These are phyloP conservation scores for Thalia dealbata DNA, from an alignment of 176 grass and related monocot species.

Conservation along the genomic window DNA sequence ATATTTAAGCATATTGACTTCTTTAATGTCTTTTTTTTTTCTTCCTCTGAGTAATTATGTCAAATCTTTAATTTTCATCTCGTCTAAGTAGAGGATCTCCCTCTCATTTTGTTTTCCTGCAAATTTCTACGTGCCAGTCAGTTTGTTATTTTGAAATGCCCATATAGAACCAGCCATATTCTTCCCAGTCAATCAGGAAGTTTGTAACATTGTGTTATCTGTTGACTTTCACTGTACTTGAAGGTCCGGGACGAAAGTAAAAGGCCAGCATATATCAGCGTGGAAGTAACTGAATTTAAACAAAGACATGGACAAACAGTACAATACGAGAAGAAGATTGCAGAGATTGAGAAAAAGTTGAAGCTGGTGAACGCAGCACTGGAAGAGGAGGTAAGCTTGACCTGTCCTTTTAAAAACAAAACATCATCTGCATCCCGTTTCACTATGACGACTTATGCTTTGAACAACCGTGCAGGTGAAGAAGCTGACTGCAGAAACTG, in stretches of 20 bases:
- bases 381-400: conserved; percentile 24
- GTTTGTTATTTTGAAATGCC: too few relatives aligned
- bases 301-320: conserved; percentile 34
- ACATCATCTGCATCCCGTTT: neutral
- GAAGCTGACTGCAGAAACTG: conserved; percentile 9
- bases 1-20: too few relatives aligned
- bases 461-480: conserved; percentile 28
- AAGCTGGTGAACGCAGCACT: conserved; percentile 36
- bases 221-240: too few relatives aligned
- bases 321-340: conserved; percentile 61
- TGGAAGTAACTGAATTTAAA: conserved; percentile 39
- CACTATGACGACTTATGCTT: neutral
- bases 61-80: too few relatives aligned
- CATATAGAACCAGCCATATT: too few relatives aligned
- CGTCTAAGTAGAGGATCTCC: too few relatives aligned
- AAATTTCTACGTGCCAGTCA: too few relatives aligned
- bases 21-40: too few relatives aligned
- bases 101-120: too few relatives aligned
- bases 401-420: neutral
- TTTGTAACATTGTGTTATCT: too few relatives aligned
- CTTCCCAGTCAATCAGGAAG: too few relatives aligned
- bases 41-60: too few relatives aligned
- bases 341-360: conserved; percentile 63
- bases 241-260: conserved; percentile 26
- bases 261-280: conserved; percentile 32